Base-by-base conservation (phyloP, 1,139 yeast genomes). In the Yarrowia galli region DNA sequence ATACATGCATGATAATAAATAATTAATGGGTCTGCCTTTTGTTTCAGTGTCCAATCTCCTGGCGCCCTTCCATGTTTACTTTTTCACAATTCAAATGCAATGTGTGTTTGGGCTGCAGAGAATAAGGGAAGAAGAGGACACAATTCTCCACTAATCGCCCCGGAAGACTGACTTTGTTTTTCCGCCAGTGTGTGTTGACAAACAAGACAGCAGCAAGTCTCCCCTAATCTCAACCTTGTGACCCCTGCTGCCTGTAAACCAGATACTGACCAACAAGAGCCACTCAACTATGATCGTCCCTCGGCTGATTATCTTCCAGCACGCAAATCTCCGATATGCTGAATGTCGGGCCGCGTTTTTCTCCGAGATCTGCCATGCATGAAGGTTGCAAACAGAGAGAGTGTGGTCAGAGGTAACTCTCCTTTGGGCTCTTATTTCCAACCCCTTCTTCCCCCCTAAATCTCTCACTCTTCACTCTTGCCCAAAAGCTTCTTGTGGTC, bases 61-160 rank as follows among this genome's bases (percentile, higher is more conserved):
- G 36, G 43, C 23, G 18, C 60, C 43, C 60, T 53, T 53, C 60
- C 45, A 38, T 53, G 45, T 18, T 53, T 53, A 22, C 60, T 53
- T 53, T 53, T 53, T 53, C 60, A 51, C 43, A 53, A 53, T 53
- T 53, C 23, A 36, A 53, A 53, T 53, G 60, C 60, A 53, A 53
- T 51, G 35, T 53, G 60, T 53, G 60, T 53, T 53, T 53, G 60
- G 23, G 45, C 60, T 53, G 60, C 45, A 53, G 60, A 53, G 60
- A 53, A 51, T 38, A 28, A 51, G 28, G 2, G 13, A 10, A 28
- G n/a, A 28, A 28, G 32, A 28, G 45, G 60, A 22, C 45, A 36
- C 22, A 22, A 22, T 15, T 36, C 60, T 53, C 45, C 60, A 53
- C 60, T 35, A 36, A 13, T 16, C 35, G 36, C n/a, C n/a, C n/a